A percentile compares a stretch with the other conserved stretches of the same genome.
Conservation (phyloP, 1,139 yeast species). For the Williopsis jadinii region DNA sequence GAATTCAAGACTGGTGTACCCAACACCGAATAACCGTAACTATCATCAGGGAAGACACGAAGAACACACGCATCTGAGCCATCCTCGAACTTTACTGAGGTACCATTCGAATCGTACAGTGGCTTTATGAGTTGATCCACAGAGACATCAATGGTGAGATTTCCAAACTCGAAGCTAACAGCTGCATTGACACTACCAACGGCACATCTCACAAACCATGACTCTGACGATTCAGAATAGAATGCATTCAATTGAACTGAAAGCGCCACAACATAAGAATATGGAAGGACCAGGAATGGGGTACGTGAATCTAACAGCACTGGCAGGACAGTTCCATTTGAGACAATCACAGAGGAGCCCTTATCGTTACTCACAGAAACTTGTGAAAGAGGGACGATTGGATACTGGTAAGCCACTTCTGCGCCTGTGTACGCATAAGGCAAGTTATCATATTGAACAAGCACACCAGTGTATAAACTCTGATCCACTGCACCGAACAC, state of each 20-base stretch:
- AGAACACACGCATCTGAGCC: conserved; percentile 60
- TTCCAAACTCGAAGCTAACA: conserved; percentile 48
- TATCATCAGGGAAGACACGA: conserved; percentile 43
- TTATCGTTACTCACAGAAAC: conserved; percentile 38
- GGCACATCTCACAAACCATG: conserved; percentile 67
- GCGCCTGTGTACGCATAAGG: conserved; percentile 31
- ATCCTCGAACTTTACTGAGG: conserved; percentile 38
- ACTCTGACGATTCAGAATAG: conserved; percentile 39
- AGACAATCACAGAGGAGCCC: conserved; percentile 31
- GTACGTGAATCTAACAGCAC: conserved; percentile 58
- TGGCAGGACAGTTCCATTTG: conserved; percentile 36
- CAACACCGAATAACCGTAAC: conserved; percentile 46
- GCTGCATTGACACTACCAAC: conserved; percentile 45
- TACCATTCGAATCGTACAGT: conserved; percentile 16
- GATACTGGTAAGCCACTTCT: conserved; percentile 31
- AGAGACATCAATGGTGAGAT: conserved; percentile 46
- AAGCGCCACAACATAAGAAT: conserved; percentile 49
- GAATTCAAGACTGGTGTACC: conserved; percentile 57
- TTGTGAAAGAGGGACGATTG: conserved; percentile 52
- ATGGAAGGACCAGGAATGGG: conserved; percentile 50
- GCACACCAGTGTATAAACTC: conserved; percentile 36
- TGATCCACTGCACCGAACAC: conserved; percentile 57
- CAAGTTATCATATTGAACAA: conserved; percentile 42
- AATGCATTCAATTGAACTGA: conserved; percentile 74
- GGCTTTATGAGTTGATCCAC: conserved; percentile 38